Percentiles rank a stretch among this genome's conserved stretches.
phyloP scores from a whole-genome alignment of 768 basidiomycete genomes.

The Rhizopogon vinicolor region DNA sequence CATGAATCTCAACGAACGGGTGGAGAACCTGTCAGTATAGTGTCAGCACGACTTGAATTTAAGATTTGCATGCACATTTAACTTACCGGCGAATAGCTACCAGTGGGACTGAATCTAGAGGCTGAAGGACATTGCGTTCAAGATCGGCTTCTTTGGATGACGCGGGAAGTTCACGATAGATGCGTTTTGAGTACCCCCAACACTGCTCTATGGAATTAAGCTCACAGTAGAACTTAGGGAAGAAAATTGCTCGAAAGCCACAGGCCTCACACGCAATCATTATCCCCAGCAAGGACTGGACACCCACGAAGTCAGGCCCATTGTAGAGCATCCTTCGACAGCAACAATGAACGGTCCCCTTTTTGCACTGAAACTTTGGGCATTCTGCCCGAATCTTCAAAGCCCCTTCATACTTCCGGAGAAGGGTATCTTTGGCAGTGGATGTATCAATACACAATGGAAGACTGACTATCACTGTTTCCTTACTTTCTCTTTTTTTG shows the following conservation, averaged over 20 bases:
- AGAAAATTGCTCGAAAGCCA: conserved; percentile 28
- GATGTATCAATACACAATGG: background rate
- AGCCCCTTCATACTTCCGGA: background rate
- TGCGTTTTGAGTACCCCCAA: conserved; percentile 31
- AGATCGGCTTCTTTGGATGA: conserved; percentile 29
- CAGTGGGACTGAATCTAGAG: conserved; percentile 24
- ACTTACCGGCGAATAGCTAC: background rate
- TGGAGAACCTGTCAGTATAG: conserved; percentile 4
- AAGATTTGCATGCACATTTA: background rate
- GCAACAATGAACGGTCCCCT: conserved; percentile 22
- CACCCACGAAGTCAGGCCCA: conserved; percentile 36
- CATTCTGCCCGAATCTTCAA: conserved; percentile 8
- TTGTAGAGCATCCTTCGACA: conserved; percentile 31
- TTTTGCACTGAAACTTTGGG: conserved; percentile 8
- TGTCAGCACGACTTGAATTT: background rate
- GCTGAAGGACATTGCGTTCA: conserved; percentile 22
- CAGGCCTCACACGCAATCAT: conserved; percentile 9
- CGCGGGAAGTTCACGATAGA: conserved; percentile 20
- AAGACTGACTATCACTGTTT: background rate
- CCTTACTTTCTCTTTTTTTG: background rate
- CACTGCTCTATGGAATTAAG: conserved; percentile 34
- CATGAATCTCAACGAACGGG: conserved; percentile 11
- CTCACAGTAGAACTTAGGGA: conserved; percentile 36
- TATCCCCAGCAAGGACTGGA: conserved; percentile 31
- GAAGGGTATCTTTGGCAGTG: background rate